Percentiles rank a stretch among this genome's conserved stretches.
Evolutionary conservation across 352 stramenopile species (phyloP).

Genomic region (Globisporangium paroecandrum): DNA sequence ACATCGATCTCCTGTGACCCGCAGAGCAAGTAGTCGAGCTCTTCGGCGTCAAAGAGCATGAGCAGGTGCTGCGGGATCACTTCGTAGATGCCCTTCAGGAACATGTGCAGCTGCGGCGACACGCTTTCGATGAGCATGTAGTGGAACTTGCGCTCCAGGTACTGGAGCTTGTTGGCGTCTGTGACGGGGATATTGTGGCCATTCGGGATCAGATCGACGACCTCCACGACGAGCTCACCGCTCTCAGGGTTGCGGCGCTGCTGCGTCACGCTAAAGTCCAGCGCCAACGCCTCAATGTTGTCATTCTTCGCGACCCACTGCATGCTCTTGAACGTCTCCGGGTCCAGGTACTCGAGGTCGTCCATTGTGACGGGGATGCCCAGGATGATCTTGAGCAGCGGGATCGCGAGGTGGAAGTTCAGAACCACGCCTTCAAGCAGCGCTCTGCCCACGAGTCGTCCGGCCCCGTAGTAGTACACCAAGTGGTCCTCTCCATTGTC

Average conservation of each 20-base stretch:
- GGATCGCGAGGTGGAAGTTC: conserved; percentile 91
- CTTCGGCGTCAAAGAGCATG: conserved; percentile 95
- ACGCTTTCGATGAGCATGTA: conserved; percentile 93
- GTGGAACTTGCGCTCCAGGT: conserved; percentile 90
- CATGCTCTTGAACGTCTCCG: conserved; percentile 55
- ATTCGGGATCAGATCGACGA: conserved; percentile 57
- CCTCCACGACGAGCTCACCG: conserved; percentile 17
- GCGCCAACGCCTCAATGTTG: conserved; percentile 40
- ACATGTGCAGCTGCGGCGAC: conserved; percentile 81
- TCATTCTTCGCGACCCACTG: conserved; percentile 66
- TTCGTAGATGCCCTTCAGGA: conserved; percentile 96
- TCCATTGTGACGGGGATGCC: conserved; percentile 92
- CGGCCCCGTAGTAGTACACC: conserved; percentile 55
- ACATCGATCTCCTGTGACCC: conserved; percentile 93
- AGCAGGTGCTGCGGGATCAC: conserved; percentile 92
- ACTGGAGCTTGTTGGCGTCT: conserved; percentile 94
- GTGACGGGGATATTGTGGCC: conserved; percentile 86
- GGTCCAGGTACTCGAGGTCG: conserved; percentile 90
- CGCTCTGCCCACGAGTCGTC: conserved; percentile 52
- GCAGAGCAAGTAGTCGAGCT: conserved; percentile 95
- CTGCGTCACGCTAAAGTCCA: conserved; percentile 66
- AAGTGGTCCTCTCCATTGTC: conserved; percentile 67
- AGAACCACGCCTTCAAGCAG: conserved; percentile 92
- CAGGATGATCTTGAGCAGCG: conserved; percentile 97
- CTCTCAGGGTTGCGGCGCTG: conserved; percentile 1